Conservation (phyloP, 1,284 basidiomycete genomes). For the Irpex sp. region DNA sequence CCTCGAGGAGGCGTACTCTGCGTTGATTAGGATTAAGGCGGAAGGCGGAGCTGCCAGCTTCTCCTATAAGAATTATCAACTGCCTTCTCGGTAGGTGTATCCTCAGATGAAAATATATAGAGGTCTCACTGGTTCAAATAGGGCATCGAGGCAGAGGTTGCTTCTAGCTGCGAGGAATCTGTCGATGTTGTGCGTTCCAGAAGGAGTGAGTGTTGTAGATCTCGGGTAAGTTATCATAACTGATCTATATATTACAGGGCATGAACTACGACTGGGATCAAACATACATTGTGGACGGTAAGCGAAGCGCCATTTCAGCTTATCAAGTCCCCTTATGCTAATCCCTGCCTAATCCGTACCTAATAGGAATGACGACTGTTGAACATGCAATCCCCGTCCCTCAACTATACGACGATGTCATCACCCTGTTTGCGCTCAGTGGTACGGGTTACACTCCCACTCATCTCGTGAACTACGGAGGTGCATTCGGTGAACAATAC, state of each 20-base stretch:
- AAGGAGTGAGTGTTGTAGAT: constrained; percentile 38
- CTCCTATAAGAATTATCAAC: constrained; percentile 73
- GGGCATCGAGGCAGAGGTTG: constrained; percentile 64
- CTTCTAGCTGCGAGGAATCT: constrained; percentile 55
- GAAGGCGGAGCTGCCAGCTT: constrained; percentile 64
- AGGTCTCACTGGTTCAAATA: constrained; percentile 16
- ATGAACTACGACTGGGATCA: constrained; percentile 75
- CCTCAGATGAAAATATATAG: neutral
- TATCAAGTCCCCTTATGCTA: neutral
- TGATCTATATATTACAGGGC: constrained; percentile 32
- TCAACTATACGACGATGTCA: constrained; percentile 60
- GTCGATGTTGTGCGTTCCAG: constrained; percentile 66
- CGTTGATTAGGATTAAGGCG: constrained; percentile 59
- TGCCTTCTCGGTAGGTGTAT: constrained; percentile 49
- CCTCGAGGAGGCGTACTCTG: constrained; percentile 54
- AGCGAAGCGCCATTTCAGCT: constrained; percentile 7
- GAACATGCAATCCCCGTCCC: constrained; percentile 66
- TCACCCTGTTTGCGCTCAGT: constrained; percentile 53
- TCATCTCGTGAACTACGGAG: constrained; percentile 70
- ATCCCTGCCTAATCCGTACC: neutral
- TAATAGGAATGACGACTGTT: constrained; percentile 69
- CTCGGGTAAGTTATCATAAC: neutral
- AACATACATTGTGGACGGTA: constrained; percentile 69
- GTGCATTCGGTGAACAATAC: constrained; percentile 56
- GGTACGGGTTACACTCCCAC: constrained; percentile 71